Evolutionary conservation across 768 basidiomycete genomes (phyloP), one percentile per base, ranked within the genome.

Genomic region (Pleurotus salmoneostramineus): DNA sequence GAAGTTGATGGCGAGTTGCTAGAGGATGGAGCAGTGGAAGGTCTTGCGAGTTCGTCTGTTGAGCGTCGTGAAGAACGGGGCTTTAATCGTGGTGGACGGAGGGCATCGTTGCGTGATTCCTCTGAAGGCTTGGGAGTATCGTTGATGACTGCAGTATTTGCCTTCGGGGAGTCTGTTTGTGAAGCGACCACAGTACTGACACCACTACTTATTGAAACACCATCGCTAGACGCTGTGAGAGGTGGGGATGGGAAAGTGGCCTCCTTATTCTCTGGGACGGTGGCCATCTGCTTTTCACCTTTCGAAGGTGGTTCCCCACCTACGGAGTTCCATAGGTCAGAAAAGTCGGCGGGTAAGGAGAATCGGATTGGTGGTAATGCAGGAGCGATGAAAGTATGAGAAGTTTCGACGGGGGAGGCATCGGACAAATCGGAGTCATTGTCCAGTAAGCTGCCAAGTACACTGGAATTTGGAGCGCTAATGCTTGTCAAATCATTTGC

Each of bases 281-380:
- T 77, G 4, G 78, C 73, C 36, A 87, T 45, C 44, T 14, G 44
- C 12, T 45, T 75, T 72, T 77, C 49, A 83, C 65, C 14, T 63
- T 78, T 76, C 57, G 80, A 66, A 7, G 81, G 72, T 12, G 77
- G 75, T 27, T 76, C 66, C 15, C 80, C 81, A 37, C 80, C 82
- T 5, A 85, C 82, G 34, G 83, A 81, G 63, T 72, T 83, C 51
- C 91, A 78, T 14, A 91, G 70, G 58, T 89, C 88, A 0, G 86
- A 83, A 65, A 98, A 95, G 68, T 96, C 94, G 0, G 84, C 76
- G 58, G 84, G 89, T 74, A 96, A 80, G 12, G 94, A 95, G 69
- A 96, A 89, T n/a, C 91, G 85, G 65, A 96, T 94, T 0, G 92
- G 92, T 2, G 93, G 93, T 32, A 95, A 76, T 3, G 92, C 90